Base-by-base conservation (phyloP, 169 alveolate genomes). In the Plasmodium chabaudi region DNA sequence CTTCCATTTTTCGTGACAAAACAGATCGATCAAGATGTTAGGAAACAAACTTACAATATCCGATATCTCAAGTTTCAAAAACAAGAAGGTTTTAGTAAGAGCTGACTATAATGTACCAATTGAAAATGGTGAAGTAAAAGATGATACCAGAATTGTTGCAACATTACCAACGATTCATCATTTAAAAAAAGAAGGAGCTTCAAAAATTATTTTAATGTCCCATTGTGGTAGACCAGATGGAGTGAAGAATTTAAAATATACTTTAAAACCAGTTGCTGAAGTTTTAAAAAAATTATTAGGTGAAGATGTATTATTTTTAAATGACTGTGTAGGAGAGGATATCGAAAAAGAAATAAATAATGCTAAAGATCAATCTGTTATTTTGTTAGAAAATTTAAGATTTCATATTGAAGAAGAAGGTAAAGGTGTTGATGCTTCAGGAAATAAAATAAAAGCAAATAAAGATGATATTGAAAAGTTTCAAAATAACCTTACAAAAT, bases 201-300 rank as follows among this genome's bases (percentile, higher is more conserved):
- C 95, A 63, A 84, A 97, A 25, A 95, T 98, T 39, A 96, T 98
- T 5, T 88, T 98, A 60, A 96, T 97, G 96, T 96, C 99, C 9
- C 99, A 98, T 89, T 93, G 98, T 57, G 99, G 99, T 12, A 95
- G 99, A 65, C 99, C 99, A 5, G 97, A 98, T 86, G 99, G 99
- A 13, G 69, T 88, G 49, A 94, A 95, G 71, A 95, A 94, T 67
- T 94, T 86, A 57, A 96, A 97, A 88, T 95, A 92, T 95, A 95
- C 99, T n/a, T 88, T 98, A 87, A 87, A 77, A 34, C 98, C 99
- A 12, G 98, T 98, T 1, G 99, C 96, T 5, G 96, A 96, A 23
- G 96, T 93, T 27, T 95, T 98, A 9, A 96, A 95, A 68, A 96
- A 92, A 55, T 91, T 95, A 23, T 82, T 97, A 67, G 95, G 95